Percentiles rank a stretch among this genome's conserved stretches.
These are phyloP conservation scores for Saprolegnia parasitica DNA, from an alignment of 352 stramenopile species.

Conservation along the genomic window DNA sequence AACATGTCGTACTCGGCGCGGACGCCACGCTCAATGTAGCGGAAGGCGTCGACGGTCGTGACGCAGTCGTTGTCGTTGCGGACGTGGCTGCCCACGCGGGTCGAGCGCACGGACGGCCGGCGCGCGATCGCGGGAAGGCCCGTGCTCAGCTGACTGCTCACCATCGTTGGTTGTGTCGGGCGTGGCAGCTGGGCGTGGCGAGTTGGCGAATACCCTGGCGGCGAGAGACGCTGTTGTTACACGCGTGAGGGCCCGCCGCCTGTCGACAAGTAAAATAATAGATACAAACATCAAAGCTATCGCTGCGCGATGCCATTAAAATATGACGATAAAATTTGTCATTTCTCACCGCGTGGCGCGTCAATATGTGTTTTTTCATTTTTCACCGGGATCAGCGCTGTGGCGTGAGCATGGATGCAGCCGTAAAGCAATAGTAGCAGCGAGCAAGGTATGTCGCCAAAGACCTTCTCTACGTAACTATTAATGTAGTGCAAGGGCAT, in stretches of 20 bases:
- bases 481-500: no score
- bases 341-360: no score
- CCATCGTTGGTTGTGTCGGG: no score
- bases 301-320: not conserved
- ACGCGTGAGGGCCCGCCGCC: not conserved
- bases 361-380: no score
- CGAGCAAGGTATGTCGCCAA: no score
- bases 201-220: no score
- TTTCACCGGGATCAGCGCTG: no score
- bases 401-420: no score
- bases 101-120: conserved; percentile 22
- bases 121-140: conserved; percentile 5
- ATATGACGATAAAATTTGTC: not conserved
- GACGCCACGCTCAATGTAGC: conserved; percentile 27
- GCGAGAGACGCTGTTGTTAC: not conserved
- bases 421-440: no score
- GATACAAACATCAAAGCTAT: not conserved
- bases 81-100: conserved; percentile 22
- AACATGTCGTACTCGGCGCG: conserved; percentile 28
- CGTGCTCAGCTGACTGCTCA: conserved; percentile 13
- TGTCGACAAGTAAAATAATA: not conserved
- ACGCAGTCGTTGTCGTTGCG: conserved; percentile 27
- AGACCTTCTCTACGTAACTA: no score
- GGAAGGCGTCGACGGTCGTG: conserved; percentile 28
- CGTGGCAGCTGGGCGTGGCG: not conserved